Percentiles rank a stretch among this genome's conserved stretches.
Evolutionary conservation across 352 stramenopile genomes (phyloP).

Genomic region (Globisporangium heterothallicum): DNA sequence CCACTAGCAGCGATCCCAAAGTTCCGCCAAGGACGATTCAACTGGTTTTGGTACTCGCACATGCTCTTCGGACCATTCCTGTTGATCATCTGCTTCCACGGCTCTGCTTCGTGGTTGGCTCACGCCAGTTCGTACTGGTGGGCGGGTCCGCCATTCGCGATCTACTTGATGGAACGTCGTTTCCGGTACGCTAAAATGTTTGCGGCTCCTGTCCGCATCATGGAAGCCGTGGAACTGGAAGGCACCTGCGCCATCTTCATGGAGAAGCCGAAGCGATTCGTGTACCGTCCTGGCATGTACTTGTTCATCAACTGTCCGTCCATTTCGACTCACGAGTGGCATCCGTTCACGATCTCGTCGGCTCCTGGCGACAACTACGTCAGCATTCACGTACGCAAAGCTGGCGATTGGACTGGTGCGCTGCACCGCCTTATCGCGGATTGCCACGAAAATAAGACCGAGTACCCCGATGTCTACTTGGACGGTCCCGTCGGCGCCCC

Average conservation of each 20-base stretch:
- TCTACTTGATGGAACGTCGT: conserved; percentile 68
- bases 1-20: conserved; percentile 64
- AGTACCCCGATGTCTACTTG: conserved; percentile 69
- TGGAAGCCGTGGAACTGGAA: conserved; percentile 61
- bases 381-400: conserved; percentile 71
- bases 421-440: conserved; percentile 54
- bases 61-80: conserved; percentile 75
- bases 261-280: conserved; percentile 69
- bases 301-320: conserved; percentile 83
- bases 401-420: conserved; percentile 68
- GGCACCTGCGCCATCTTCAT: conserved; percentile 70
- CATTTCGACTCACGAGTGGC: conserved; percentile 83
- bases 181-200: conserved; percentile 77
- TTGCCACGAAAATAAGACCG: conserved; percentile 52
- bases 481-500: conserved; percentile 71
- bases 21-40: conserved; percentile 71
- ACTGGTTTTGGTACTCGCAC: conserved; percentile 80
- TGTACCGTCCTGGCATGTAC: conserved; percentile 81
- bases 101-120: conserved; percentile 58
- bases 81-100: conserved; percentile 58
- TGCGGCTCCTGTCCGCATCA: conserved; percentile 51
- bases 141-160: conserved; percentile 52
- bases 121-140: conserved; percentile 54
- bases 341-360: conserved; percentile 90
- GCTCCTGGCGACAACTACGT: conserved; percentile 80